A percentile compares a stretch with the other conserved stretches of the same genome.
phyloP scores from a whole-genome alignment of 306 rosid species.

The Rosa lucieae region DNA sequence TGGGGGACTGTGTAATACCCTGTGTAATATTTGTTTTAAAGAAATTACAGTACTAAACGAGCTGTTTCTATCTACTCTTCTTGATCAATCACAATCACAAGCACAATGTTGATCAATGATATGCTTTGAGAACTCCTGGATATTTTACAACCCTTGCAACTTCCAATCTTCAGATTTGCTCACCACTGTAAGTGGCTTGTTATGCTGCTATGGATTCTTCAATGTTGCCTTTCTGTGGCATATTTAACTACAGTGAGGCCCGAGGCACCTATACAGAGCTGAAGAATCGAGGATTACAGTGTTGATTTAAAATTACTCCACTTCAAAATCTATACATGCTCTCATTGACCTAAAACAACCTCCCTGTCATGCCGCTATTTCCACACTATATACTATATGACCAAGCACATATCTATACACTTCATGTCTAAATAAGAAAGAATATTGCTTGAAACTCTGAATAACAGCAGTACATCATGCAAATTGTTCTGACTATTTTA shows the following conservation, averaged over 20 bases:
- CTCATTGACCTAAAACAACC: neutral
- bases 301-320: neutral
- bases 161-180: slow-evolving; percentile 1
- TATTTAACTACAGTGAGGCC: slow-evolving; percentile 5
- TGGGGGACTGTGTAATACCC: too few species aligned
- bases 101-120: slow-evolving; percentile 9
- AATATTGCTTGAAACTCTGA: neutral
- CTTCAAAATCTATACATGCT: neutral
- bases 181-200: neutral
- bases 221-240: neutral
- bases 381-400: neutral
- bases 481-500: neutral
- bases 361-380: slow-evolving; percentile 7
- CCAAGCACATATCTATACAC: neutral
- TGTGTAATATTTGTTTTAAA: neutral
- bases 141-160: slow-evolving; percentile 2
- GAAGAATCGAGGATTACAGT: neutral
- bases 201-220: neutral
- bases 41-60: neutral
- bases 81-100: neutral
- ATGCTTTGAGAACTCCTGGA: neutral
- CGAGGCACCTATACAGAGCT: neutral
- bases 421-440: neutral
- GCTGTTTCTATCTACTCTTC: neutral
- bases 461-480: neutral